These are phyloP conservation scores for Sarcodon aspratus DNA, from an alignment of 768 basidiomycete genomes.

Conservation along the genomic window DNA sequence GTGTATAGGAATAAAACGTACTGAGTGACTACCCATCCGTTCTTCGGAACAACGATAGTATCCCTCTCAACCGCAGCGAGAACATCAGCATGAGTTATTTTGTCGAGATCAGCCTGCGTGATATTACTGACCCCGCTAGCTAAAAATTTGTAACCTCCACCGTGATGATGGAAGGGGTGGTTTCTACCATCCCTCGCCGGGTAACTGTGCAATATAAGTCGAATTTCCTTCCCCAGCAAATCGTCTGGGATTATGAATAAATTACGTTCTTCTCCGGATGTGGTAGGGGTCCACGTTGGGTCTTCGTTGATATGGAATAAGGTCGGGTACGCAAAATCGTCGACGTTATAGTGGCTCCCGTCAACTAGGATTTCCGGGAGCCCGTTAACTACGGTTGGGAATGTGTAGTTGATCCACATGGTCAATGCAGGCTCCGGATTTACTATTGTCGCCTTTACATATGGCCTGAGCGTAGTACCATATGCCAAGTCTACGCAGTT, in stretches of 20 bases:
- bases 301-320: background rate
- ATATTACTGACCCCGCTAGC: background rate
- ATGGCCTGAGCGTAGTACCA: no score
- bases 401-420: conserved; percentile 1
- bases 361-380: background rate
- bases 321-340: background rate
- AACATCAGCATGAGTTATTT: background rate
- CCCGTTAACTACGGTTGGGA: background rate
- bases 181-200: background rate
- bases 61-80: background rate
- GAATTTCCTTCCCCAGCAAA: background rate
- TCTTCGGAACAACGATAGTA: background rate
- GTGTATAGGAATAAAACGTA: background rate
- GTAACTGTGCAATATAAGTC: background rate
- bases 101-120: background rate
- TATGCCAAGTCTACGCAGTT: background rate
- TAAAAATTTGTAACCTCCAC: background rate
- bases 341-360: background rate
- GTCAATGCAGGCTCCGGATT: background rate
- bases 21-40: background rate
- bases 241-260: background rate
- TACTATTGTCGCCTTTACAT: no score
- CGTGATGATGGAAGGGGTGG: conserved; percentile 2
- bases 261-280: background rate
- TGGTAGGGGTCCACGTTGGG: background rate